Evolutionary conservation across 208 protist species (phyloP).

Genomic region (Crithidia bombi): DNA sequence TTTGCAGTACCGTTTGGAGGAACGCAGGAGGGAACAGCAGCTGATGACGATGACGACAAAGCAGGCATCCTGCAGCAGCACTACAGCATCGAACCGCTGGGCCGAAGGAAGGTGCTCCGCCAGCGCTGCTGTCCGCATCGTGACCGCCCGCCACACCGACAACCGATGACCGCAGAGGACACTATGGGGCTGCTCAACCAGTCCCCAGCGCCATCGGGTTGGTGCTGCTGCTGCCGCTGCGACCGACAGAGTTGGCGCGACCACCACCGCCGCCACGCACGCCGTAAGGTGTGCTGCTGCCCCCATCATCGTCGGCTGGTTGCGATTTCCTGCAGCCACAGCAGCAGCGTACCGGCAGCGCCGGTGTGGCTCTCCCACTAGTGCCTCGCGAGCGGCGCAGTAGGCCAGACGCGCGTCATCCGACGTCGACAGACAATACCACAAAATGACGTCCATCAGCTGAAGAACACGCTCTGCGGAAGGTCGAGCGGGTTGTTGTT

Average conservation of each 20-base stretch:
- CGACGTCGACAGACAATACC: slow-evolving; percentile 62
- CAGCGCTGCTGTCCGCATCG: slow-evolving; percentile 40
- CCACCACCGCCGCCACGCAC: slow-evolving; percentile 6
- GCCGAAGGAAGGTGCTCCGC: slow-evolving; percentile 49
- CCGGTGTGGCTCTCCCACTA: slow-evolving; percentile 29
- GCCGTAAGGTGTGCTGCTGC: slow-evolving; percentile 27
- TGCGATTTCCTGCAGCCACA: not conserved
- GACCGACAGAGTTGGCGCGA: not conserved
- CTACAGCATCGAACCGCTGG: slow-evolving; percentile 42
- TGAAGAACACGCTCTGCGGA: slow-evolving; percentile 12
- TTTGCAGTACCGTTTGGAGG: too few species aligned
- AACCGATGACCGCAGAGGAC: not conserved
- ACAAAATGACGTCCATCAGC: slow-evolving; percentile 44
- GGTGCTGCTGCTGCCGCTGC: slow-evolving; percentile 26
- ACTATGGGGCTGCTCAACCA: slow-evolving; percentile 56
- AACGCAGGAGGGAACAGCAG: too few species aligned
- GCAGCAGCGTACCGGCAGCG: not conserved
- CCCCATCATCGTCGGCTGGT: slow-evolving; percentile 8
- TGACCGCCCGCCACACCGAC: slow-evolving; percentile 5
- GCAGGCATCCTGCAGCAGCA: slow-evolving; percentile 37
- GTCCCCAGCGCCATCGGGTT: slow-evolving; percentile 24
- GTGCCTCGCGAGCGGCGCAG: slow-evolving; percentile 25
- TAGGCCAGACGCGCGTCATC: slow-evolving; percentile 28
- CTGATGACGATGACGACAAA: too few species aligned
- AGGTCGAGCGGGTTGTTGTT: slow-evolving; percentile 1